Conservation (phyloP, 495 filamentous ascomycete species). For the Halenospora varia region DNA sequence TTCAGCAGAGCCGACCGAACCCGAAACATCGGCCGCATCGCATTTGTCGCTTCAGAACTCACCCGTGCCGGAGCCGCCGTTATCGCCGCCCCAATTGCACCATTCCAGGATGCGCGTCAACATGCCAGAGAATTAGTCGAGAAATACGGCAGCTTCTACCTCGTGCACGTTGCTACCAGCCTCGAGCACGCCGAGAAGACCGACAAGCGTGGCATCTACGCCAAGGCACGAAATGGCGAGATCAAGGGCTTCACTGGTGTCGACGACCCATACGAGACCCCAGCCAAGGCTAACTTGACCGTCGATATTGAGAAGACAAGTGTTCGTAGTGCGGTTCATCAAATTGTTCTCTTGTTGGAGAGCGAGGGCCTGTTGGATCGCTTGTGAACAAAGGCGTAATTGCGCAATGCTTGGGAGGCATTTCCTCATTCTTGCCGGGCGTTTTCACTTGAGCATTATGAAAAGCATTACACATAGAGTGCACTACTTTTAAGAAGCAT, state of each 20-base stretch:
- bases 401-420: background rate
- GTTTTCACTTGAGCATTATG: too few relatives aligned
- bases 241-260: conserved; percentile 99
- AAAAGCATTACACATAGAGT: too few relatives aligned
- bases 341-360: conserved; percentile 93
- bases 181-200: conserved; percentile 92
- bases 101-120: conserved; percentile 73
- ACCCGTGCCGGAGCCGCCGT: conserved; percentile 91
- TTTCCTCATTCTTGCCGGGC: background rate
- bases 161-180: conserved; percentile 90
- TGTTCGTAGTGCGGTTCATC: conserved; percentile 91
- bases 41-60: conserved; percentile 92
- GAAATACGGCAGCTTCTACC: conserved; percentile 85
- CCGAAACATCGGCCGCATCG: conserved; percentile 93
- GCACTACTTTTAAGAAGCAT: too few relatives aligned
- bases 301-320: conserved; percentile 83
- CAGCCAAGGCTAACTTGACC: conserved; percentile 73
- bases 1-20: conserved; percentile 92
- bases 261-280: conserved; percentile 93
- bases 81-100: conserved; percentile 96
- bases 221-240: conserved; percentile 77
- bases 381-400: conserved; percentile 28
- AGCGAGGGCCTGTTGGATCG: conserved; percentile 76
- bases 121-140: conserved; percentile 79
- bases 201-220: conserved; percentile 90